These are phyloP conservation scores for Solanum hybrid DNA, from an alignment of 305 asterid genomes.

Conservation along the genomic window DNA sequence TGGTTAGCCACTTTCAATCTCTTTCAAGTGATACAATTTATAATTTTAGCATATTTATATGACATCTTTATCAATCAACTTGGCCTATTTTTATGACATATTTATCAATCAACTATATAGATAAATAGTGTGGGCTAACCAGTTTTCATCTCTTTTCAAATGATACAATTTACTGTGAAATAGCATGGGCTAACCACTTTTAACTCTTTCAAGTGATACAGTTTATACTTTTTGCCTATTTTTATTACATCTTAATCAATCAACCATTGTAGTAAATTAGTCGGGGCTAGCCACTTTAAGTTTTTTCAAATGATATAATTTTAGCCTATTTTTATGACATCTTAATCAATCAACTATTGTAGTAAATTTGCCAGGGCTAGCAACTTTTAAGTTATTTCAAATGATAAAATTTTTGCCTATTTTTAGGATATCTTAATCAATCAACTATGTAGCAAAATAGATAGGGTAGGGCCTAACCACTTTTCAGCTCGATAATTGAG, in stretches of 20 bases:
- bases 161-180: neutral
- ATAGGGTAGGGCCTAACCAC: neutral
- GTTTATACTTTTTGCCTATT: neutral
- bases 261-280: neutral
- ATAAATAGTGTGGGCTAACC: neutral
- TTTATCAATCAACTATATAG: neutral
- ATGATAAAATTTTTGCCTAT: neutral
- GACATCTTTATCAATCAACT: neutral
- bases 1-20: neutral
- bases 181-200: neutral
- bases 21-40: neutral
- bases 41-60: neutral
- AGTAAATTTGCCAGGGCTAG: neutral
- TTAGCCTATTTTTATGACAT: neutral
- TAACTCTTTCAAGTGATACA: neutral
- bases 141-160: neutral
- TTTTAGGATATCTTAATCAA: neutral
- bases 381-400: neutral
- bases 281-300: neutral
- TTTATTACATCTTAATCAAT: neutral
- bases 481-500: neutral
- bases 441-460: neutral
- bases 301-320: neutral
- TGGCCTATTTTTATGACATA: neutral
- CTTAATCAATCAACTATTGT: neutral